Conservation (phyloP, 1,284 basidiomycete species). For the Cystobasidium sp. region DNA sequence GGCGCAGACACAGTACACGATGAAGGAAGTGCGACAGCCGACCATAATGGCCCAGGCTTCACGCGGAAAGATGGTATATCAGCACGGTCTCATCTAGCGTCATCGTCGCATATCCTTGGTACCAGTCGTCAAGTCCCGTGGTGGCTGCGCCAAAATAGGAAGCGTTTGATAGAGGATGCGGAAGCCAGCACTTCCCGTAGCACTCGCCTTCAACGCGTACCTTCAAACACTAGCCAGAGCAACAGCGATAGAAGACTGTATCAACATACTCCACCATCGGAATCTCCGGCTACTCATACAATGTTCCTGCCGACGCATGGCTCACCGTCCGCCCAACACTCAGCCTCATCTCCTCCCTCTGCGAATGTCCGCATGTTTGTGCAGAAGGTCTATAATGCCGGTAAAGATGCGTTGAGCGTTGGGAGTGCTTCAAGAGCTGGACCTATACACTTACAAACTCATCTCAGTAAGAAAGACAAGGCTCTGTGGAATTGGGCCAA, state of each 20-base stretch:
- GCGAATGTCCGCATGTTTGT: not conserved
- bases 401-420: not conserved
- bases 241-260: not conserved
- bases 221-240: not conserved
- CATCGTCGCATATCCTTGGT: slow-evolving; percentile 19
- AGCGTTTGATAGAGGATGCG: slow-evolving; percentile 6
- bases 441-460: slow-evolving; percentile 34
- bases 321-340: not conserved
- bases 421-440: slow-evolving; percentile 5
- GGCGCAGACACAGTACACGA: slow-evolving; percentile 1
- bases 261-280: not conserved
- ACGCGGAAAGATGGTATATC: too few relatives aligned
- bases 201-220: slow-evolving; percentile 1
- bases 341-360: not conserved
- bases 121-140: slow-evolving; percentile 13
- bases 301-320: slow-evolving; percentile 10
- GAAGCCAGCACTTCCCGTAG: slow-evolving; percentile 1
- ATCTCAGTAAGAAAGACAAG: slow-evolving; percentile 63
- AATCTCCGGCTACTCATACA: slow-evolving; percentile 18
- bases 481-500: slow-evolving; percentile 99
- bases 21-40: not conserved
- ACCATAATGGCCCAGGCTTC: not conserved
- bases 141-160: slow-evolving; percentile 38
- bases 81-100: slow-evolving; percentile 9
- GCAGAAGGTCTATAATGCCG: slow-evolving; percentile 12